Evolutionary conservation across 257 asterid genomes (phyloP).

Genomic region (Nemophila menziesii): DNA sequence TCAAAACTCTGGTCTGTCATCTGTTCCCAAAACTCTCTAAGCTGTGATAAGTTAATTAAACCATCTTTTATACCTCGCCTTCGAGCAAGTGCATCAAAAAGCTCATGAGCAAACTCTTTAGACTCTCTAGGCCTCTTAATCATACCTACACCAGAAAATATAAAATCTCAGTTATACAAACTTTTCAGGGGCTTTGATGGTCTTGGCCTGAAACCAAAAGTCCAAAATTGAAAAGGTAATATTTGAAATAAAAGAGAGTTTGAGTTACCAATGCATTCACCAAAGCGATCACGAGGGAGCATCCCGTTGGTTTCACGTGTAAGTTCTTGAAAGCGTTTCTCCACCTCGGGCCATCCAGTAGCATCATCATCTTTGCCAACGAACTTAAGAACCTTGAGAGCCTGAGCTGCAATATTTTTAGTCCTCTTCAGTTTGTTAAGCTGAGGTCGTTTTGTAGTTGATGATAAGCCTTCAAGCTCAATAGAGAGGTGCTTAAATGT

Average conservation of each 20-base stretch:
- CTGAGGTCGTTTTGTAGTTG: slow-evolving; percentile 20
- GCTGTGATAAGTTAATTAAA: slow-evolving; percentile 12
- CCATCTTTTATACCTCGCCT: slow-evolving; percentile 11
- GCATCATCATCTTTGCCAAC: slow-evolving; percentile 58
- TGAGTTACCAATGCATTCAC: slow-evolving; percentile 88
- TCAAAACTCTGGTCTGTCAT: slow-evolving; percentile 22
- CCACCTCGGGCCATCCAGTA: slow-evolving; percentile 70
- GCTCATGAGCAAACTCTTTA: slow-evolving; percentile 17
- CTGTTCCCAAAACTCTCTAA: slow-evolving; percentile 23
- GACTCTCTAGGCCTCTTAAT: slow-evolving; percentile 20
- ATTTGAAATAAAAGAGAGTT: too few relatives aligned
- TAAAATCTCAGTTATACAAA: too few relatives aligned
- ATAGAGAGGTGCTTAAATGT: slow-evolving; percentile 11
- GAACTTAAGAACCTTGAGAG: slow-evolving; percentile 75
- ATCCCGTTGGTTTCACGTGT: slow-evolving; percentile 32
- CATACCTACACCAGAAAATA: slow-evolving; percentile 7
- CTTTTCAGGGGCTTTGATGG: too few relatives aligned
- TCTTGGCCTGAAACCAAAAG: too few relatives aligned
- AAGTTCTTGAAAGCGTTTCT: slow-evolving; percentile 38
- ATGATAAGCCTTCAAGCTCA: slow-evolving; percentile 9
- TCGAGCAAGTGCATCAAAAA: slow-evolving; percentile 19
- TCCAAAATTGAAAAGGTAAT: too few relatives aligned
- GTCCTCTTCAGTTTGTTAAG: slow-evolving; percentile 35
- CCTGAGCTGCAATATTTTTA: slow-evolving; percentile 59
- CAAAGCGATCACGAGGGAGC: slow-evolving; percentile 58